Evolutionary conservation across 108 stramenopile species (phyloP).

Genomic region (Asterionellopsis glacialis): DNA sequence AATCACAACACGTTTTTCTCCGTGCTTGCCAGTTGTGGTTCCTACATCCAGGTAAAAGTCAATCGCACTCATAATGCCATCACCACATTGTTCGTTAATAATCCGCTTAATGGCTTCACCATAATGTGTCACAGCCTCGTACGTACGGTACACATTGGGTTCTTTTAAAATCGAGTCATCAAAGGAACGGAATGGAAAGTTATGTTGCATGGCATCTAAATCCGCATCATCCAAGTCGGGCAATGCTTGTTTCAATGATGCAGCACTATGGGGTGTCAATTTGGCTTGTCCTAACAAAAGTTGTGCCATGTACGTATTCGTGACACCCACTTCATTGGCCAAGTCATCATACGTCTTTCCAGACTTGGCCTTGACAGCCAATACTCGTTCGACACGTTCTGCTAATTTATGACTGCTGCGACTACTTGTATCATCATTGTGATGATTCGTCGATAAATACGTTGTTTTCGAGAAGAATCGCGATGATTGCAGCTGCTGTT

Average conservation of each 20-base stretch:
- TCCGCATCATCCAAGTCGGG: constrained; percentile 34
- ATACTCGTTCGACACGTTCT: constrained; percentile 44
- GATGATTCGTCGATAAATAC: too few species aligned
- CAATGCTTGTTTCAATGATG: constrained; percentile 46
- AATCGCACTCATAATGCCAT: constrained; percentile 79
- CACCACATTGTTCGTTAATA: constrained; percentile 72
- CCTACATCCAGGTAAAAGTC: constrained; percentile 73
- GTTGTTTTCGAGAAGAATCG: constrained; percentile 1
- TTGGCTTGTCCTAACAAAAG: constrained; percentile 66
- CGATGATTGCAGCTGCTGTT: too few species aligned
- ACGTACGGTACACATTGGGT: constrained; percentile 67
- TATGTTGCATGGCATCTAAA: constrained; percentile 44
- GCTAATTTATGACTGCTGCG: constrained; percentile 11
- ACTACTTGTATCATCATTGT: too few species aligned
- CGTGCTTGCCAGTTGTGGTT: constrained; percentile 55
- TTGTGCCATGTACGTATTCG: constrained; percentile 73
- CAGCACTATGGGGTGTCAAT: constrained; percentile 35
- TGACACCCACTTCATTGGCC: constrained; percentile 47
- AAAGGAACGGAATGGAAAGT: constrained; percentile 49
- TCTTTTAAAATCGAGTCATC: constrained; percentile 58
- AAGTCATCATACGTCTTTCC: constrained; percentile 56
- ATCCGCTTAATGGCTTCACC: constrained; percentile 66
- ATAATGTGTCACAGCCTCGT: constrained; percentile 67
- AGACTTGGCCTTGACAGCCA: constrained; percentile 37
- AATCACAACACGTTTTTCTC: constrained; percentile 72